phyloP scores from a whole-genome alignment of 164 flowering plant genomes.

The Magnolia officinalis region DNA sequence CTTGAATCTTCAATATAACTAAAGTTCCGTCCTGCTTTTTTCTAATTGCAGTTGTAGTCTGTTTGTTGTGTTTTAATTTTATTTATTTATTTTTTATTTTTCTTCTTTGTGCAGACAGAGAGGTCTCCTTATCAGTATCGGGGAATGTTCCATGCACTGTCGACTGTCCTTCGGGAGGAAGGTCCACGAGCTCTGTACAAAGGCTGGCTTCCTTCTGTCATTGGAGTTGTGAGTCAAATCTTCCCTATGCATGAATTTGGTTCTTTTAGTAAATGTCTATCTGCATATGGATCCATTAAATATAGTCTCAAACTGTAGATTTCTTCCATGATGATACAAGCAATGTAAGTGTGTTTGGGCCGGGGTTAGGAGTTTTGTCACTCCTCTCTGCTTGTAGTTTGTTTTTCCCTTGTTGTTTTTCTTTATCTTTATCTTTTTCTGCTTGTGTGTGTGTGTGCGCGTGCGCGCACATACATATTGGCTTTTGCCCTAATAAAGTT shows the following conservation, averaged over 20 bases:
- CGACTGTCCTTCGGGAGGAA: constrained; percentile 78
- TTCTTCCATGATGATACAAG: no score
- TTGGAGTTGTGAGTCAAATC: constrained; percentile 82
- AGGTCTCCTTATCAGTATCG: constrained; percentile 82
- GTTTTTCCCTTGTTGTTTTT: no score
- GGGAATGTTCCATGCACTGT: constrained; percentile 81
- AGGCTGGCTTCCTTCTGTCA: constrained; percentile 99
- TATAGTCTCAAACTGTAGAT: no score
- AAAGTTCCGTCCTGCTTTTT: background rate
- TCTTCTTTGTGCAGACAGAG: constrained; percentile 54
- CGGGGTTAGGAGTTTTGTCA: no score
- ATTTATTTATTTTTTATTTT: constrained; percentile 6
- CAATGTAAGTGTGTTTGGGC: no score
- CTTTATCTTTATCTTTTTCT: no score
- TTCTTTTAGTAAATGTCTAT: background rate
- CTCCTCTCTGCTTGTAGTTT: no score
- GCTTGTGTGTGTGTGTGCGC: no score
- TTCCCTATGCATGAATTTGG: constrained; percentile 9
- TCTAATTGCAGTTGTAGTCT: background rate
- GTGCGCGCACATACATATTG: no score
- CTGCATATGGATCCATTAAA: background rate
- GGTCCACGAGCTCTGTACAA: constrained; percentile 86
- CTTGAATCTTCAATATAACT: background rate
- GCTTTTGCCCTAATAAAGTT: no score
- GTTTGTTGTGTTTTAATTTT: background rate